Percentiles rank a stretch among this genome's conserved stretches.
phyloP scores from a whole-genome alignment of 202 grass and related monocot genomes.

The Musa balbisiana region DNA sequence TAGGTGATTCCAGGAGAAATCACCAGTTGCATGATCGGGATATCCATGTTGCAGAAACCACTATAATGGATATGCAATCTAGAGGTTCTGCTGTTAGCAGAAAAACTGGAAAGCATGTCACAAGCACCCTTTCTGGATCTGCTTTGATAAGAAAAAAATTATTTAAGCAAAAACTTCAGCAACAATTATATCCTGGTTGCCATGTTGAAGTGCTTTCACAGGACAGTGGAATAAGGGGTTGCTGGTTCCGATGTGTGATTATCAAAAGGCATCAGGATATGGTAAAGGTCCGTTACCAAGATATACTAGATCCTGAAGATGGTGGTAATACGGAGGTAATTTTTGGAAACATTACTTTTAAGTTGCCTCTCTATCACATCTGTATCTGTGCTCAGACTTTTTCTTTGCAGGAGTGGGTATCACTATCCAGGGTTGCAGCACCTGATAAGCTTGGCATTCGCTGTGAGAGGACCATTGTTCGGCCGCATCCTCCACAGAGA shows the following conservation, averaged over 20 bases:
- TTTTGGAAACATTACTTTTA: conserved; percentile 5
- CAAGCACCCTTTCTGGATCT: conserved; percentile 1
- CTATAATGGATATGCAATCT: conserved; percentile 7
- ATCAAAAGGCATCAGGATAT: conserved; percentile 61
- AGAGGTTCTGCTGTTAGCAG: not conserved
- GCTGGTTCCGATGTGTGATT: conserved; percentile 87
- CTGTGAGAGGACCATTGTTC: conserved; percentile 51
- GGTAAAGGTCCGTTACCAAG: conserved; percentile 70
- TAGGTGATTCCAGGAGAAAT: conserved; percentile 33
- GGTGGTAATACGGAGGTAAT: conserved; percentile 67
- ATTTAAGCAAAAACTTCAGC: conserved; percentile 24
- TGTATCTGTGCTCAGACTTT: not conserved
- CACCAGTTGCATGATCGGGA: conserved; percentile 11
- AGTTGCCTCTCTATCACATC: not conserved
- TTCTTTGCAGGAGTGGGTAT: conserved; percentile 75
- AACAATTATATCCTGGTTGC: conserved; percentile 46
- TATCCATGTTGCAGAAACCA: conserved; percentile 9
- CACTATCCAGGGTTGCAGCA: conserved; percentile 41
- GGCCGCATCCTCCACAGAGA: conserved; percentile 30
- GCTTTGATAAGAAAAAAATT: conserved; percentile 13
- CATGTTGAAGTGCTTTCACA: conserved; percentile 69
- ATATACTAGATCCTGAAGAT: conserved; percentile 73
- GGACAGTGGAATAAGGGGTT: conserved; percentile 92
- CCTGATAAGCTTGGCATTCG: conserved; percentile 52
- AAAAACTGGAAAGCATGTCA: not conserved